A percentile compares a stretch with the other conserved stretches of the same genome.
phyloP scores from a whole-genome alignment of 2,329 filamentous ascomycete species.

The Aspergillus sp. region DNA sequence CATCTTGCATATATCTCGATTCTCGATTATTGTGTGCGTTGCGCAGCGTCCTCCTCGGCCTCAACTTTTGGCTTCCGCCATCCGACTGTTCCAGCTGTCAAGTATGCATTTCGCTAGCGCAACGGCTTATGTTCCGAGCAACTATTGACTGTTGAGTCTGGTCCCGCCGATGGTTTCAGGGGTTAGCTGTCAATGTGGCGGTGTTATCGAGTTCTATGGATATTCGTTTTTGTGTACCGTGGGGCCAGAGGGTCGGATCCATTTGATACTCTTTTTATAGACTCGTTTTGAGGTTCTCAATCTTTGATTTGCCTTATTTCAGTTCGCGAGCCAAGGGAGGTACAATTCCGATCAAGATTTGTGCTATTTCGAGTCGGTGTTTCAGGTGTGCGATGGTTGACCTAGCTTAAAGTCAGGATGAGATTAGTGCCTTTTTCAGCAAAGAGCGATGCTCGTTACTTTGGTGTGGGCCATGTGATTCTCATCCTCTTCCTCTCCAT shows the following conservation, averaged over 20 bases:
- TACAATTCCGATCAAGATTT: conserved; percentile 3
- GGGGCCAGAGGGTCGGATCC: not conserved
- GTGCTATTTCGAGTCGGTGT: conserved; percentile 10
- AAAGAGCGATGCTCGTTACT: not conserved
- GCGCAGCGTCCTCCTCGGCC: not conserved
- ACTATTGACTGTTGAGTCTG: conserved; percentile 1
- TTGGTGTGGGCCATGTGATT: not conserved
- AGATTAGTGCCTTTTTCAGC: not conserved
- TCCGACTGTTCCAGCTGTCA: not conserved
- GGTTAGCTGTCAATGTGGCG: not conserved
- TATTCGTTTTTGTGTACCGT: not conserved
- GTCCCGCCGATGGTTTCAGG: not conserved
- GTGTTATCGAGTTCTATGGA: not conserved
- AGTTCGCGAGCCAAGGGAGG: not conserved
- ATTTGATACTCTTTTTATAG: not conserved
- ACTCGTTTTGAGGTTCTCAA: not conserved
- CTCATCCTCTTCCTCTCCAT: not conserved
- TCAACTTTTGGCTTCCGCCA: not conserved
- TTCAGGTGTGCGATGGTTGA: conserved; percentile 8
- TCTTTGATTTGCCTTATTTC: not conserved
- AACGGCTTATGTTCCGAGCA: conserved; percentile 6
- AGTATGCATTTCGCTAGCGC: conserved; percentile 1
- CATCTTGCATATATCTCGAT: not conserved
- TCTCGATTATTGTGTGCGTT: not conserved
- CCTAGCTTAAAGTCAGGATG: not conserved